These are phyloP conservation scores for Trichoderma oligosporum DNA, from an alignment of 2,329 filamentous ascomycete species.

Conservation along the genomic window DNA sequence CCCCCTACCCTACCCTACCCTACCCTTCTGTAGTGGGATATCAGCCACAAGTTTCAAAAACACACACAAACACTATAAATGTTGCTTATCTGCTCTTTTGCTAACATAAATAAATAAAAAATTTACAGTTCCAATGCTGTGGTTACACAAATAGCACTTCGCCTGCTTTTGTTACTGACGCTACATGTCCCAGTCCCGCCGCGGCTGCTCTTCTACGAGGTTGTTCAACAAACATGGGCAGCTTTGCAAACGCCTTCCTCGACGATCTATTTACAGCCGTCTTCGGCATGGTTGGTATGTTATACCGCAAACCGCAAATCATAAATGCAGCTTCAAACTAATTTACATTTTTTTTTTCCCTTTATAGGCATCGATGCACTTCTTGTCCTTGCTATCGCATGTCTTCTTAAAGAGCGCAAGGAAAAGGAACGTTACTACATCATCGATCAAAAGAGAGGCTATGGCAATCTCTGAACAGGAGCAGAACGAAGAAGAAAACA, in stretches of 20 bases:
- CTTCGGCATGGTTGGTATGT: slow-evolving; percentile 71
- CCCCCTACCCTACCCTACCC: not conserved
- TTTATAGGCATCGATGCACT: slow-evolving; percentile 58
- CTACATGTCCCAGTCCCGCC: slow-evolving; percentile 64
- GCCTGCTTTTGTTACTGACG: slow-evolving; percentile 67
- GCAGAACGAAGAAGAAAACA: not conserved
- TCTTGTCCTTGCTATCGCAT: slow-evolving; percentile 67
- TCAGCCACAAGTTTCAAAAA: not conserved
- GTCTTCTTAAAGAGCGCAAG: slow-evolving; percentile 75
- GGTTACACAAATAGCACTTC: slow-evolving; percentile 71
- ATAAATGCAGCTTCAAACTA: not conserved
- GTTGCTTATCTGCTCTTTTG: not conserved
- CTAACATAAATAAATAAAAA: not conserved
- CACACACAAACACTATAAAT: not conserved
- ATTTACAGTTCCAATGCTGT: slow-evolving; percentile 69
- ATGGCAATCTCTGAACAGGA: slow-evolving; percentile 41
- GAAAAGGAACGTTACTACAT: slow-evolving; percentile 74
- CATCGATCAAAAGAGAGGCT: slow-evolving; percentile 74
- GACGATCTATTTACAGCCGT: slow-evolving; percentile 74
- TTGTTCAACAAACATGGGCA: slow-evolving; percentile 64
- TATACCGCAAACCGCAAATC: too few species aligned
- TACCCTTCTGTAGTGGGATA: not conserved
- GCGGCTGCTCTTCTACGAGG: slow-evolving; percentile 66
- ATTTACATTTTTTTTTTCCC: not conserved
- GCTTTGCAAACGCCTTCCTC: slow-evolving; percentile 66